These are phyloP conservation scores for Solanum habrochaites DNA, from an alignment of 257 asterid species.

Conservation along the genomic window DNA sequence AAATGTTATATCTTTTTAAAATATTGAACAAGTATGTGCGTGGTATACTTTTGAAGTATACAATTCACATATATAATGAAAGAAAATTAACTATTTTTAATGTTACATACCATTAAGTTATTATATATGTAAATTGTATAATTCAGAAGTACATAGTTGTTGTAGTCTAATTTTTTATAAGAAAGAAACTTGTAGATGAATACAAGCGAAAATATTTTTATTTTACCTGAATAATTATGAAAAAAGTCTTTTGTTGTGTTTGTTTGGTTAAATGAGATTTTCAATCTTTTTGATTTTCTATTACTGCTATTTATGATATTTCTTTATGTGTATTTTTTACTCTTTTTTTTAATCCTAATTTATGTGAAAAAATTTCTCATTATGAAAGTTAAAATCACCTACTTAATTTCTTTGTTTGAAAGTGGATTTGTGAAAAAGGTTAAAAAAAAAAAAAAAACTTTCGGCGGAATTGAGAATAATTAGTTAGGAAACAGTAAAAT, in stretches of 20 bases:
- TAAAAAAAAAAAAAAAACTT: neutral
- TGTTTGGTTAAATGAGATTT: no score
- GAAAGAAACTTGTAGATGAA: neutral
- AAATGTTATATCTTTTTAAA: no score
- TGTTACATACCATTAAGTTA: neutral
- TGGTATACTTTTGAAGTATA: neutral
- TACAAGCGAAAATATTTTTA: neutral
- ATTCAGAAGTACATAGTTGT: neutral
- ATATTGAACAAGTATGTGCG: neutral
- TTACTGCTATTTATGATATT: neutral
- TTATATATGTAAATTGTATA: neutral
- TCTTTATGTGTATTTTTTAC: neutral
- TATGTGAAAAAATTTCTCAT: no score
- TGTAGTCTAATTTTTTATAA: neutral
- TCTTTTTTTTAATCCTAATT: no score
- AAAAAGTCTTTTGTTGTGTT: neutral
- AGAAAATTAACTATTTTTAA: neutral
- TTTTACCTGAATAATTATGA: neutral
- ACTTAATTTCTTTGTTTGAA: neutral
- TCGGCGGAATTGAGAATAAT: neutral
- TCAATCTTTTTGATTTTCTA: no score
- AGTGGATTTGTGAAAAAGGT: neutral
- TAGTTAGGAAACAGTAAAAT: neutral
- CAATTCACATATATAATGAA: neutral
- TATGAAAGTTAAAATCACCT: neutral